Conservation (phyloP, 192 early-diverging fungal species). For the Backusella psychrophila region DNA sequence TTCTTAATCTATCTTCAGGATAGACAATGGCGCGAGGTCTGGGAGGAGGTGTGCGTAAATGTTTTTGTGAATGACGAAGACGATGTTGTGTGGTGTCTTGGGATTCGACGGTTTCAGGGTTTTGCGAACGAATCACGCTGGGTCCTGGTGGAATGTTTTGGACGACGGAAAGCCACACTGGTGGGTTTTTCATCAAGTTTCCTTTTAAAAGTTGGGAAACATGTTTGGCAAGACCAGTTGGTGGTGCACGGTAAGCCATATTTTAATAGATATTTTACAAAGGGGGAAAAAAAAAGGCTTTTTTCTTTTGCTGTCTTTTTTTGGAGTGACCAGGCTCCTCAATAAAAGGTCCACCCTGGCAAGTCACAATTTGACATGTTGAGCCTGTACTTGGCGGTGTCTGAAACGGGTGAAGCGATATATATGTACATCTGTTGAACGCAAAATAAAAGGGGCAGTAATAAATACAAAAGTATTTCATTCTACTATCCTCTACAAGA, state of each 20-base stretch:
- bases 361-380: background rate
- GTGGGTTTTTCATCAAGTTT: constrained; percentile 47
- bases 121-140: constrained; percentile 48
- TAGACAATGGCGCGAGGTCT: constrained; percentile 76
- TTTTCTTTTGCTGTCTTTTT: background rate
- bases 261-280: background rate
- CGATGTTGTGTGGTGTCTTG: constrained; percentile 1
- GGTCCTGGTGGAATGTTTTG: constrained; percentile 51
- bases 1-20: constrained; percentile 84
- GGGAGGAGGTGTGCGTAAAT: constrained; percentile 58
- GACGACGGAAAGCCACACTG: constrained; percentile 51
- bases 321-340: background rate
- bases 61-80: constrained; percentile 44
- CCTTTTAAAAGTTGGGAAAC: constrained; percentile 54
- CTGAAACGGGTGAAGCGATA: too few relatives aligned
- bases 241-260: constrained; percentile 36
- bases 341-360: background rate
- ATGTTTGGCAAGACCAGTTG: constrained; percentile 48
- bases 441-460: too few relatives aligned
- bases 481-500: too few relatives aligned
- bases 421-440: too few relatives aligned
- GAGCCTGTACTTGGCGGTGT: too few relatives aligned
- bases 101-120: constrained; percentile 13
- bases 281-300: background rate
- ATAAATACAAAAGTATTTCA: too few relatives aligned